Evolutionary conservation across 2,329 filamentous ascomycete genomes (phyloP), one percentile per base, ranked within the genome.

Genomic region (Aureobasidium sp.): DNA sequence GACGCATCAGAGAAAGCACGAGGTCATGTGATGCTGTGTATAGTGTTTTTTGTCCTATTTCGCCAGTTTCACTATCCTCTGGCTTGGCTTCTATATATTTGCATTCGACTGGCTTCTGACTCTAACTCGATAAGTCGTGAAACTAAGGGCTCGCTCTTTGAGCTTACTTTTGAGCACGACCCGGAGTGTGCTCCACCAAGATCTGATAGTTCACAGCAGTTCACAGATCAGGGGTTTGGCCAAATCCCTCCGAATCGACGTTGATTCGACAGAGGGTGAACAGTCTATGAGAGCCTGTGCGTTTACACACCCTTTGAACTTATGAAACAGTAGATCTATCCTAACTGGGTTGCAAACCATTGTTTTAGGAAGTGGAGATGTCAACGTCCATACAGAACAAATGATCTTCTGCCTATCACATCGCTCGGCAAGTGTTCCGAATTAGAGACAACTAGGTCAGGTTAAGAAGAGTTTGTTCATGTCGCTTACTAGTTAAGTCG

Each of bases 361-460:
- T 9, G 50, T 54, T 54, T 54, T 54, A 54, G 37, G 50, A 54
- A 42, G 50, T 54, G 50, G 50, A 54, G 36, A 6, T 54, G 50
- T 42, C 50, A 42, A 42, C 37, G 21, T 21, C 30, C 27, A 21
- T 21, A 21, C 21, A 37, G 34, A 53, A 39, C n/a, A 41, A 41
- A 36, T 37, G 34, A 37, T 11, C 34, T 14, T 37, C 34, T 14
- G 6, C 21, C 3, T 16, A 8, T 36, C 37, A 51, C 50, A 32
- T 16, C 32, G 27, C 5, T 30, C 50, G 14, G 21, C 5, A 36
- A 21, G 16, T 36, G 50, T 3, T 54, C 37, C 27, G 21, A 9
- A 42, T 11, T 54, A 54, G 27, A 14, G 1, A 11, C 16, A 21
- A 21, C 37, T 42, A 25, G 42, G 32, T 54, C 49, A 30, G 13